Conservation (phyloP, 2,329 filamentous ascomycete genomes). For the Fusarium devonianum region DNA sequence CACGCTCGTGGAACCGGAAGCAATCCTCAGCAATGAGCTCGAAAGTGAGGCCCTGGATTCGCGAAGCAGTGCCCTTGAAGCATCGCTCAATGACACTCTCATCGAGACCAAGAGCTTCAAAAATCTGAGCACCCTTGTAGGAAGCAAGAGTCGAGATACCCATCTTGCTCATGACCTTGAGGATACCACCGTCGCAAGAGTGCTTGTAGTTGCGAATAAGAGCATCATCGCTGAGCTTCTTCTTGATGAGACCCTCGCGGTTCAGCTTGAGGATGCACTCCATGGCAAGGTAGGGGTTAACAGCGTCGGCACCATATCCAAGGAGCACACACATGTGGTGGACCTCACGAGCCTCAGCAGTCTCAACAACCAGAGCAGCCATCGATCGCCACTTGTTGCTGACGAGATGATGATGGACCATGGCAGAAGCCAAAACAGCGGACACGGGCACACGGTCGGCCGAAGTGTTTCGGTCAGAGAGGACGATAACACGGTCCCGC, state of each 20-base stretch:
- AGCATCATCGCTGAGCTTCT: slow-evolving; percentile 81
- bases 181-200: slow-evolving; percentile 92
- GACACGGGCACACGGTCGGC: slow-evolving; percentile 86
- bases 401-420: slow-evolving; percentile 95
- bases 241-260: slow-evolving; percentile 89
- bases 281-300: slow-evolving; percentile 94
- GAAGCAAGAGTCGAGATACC: slow-evolving; percentile 95
- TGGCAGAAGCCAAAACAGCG: slow-evolving; percentile 84
- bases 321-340: slow-evolving; percentile 99
- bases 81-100: slow-evolving; percentile 91
- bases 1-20: slow-evolving; percentile 93
- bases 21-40: slow-evolving; percentile 93
- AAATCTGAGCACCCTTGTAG: slow-evolving; percentile 98
- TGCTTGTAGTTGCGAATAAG: slow-evolving; percentile 97
- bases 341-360: slow-evolving; percentile 93
- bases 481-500: slow-evolving; percentile 82
- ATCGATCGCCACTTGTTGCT: slow-evolving; percentile 95
- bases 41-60: slow-evolving; percentile 93
- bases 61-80: slow-evolving; percentile 92
- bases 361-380: slow-evolving; percentile 87
- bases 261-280: slow-evolving; percentile 98
- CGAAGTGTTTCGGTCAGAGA: slow-evolving; percentile 88
- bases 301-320: slow-evolving; percentile 91
- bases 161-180: slow-evolving; percentile 99
- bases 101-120: slow-evolving; percentile 92